phyloP scores from a whole-genome alignment of 129 eudicot genomes.

The Solidago caesia region DNA sequence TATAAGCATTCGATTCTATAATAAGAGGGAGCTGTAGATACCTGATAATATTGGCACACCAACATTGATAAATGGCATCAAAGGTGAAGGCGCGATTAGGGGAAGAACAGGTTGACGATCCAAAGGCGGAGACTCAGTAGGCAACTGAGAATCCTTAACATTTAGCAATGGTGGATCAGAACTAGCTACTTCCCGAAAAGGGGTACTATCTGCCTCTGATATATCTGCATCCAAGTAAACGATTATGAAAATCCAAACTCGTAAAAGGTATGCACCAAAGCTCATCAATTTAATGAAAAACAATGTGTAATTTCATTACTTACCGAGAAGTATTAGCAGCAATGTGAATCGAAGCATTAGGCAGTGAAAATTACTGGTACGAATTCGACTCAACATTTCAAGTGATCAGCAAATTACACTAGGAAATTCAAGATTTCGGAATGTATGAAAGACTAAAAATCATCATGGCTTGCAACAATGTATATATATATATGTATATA shows the following conservation, averaged over 20 bases:
- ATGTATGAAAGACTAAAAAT: not conserved
- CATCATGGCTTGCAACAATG: not conserved
- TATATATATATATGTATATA: not conserved
- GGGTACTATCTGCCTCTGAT: slow-evolving; percentile 14
- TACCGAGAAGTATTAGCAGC: slow-evolving; percentile 22
- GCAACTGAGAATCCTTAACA: slow-evolving; percentile 15
- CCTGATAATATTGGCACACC: slow-evolving; percentile 57
- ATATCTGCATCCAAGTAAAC: slow-evolving; percentile 27
- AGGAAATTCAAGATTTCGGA: not conserved
- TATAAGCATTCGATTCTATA: not conserved
- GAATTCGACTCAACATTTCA: slow-evolving; percentile 9
- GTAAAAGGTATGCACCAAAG: not conserved
- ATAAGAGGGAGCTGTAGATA: not conserved
- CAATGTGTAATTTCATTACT: not conserved
- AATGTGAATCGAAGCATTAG: slow-evolving; percentile 7
- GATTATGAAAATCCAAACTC: not conserved
- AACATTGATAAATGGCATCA: slow-evolving; percentile 48
- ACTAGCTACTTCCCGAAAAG: not conserved
- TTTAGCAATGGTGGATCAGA: slow-evolving; percentile 13
- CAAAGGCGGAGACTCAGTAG: slow-evolving; percentile 33
- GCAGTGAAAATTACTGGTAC: not conserved
- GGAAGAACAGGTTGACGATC: slow-evolving; percentile 47
- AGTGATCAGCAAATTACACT: not conserved
- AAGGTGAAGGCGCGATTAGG: slow-evolving; percentile 53
- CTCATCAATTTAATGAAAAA: too few species aligned